Conservation (phyloP, 768 basidiomycete species). For the Austroboletus eburneus region DNA sequence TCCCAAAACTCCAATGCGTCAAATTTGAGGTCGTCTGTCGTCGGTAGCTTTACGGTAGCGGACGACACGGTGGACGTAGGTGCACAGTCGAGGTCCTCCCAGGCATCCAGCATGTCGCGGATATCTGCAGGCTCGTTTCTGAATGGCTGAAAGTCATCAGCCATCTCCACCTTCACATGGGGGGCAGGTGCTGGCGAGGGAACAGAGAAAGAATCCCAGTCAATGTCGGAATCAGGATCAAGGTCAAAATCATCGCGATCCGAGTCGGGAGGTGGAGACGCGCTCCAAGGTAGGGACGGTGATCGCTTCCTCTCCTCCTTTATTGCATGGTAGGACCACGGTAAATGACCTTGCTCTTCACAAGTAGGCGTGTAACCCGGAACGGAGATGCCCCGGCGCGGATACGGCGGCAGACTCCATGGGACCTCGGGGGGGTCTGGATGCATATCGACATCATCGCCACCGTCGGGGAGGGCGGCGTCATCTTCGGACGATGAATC, state of each 20-base stretch:
- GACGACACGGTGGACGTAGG: constrained; percentile 23
- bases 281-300: constrained; percentile 54
- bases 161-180: constrained; percentile 18
- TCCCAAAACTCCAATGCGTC: constrained; percentile 39
- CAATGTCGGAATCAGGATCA: constrained; percentile 54
- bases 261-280: constrained; percentile 70
- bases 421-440: constrained; percentile 32
- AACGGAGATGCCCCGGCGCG: constrained; percentile 54
- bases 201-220: constrained; percentile 44
- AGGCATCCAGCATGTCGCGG: constrained; percentile 61
- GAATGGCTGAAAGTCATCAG: constrained; percentile 33
- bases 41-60: constrained; percentile 28
- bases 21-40: constrained; percentile 39
- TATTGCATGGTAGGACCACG: constrained; percentile 23
- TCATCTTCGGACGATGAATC: constrained; percentile 38
- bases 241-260: constrained; percentile 43
- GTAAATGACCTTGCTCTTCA: constrained; percentile 33
- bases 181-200: constrained; percentile 19
- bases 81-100: constrained; percentile 57
- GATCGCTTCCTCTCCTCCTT: constrained; percentile 43
- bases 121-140: constrained; percentile 63
- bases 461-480: constrained; percentile 19
- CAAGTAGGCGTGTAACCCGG: constrained; percentile 49
- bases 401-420: constrained; percentile 53
- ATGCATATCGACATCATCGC: constrained; percentile 18